phyloP scores from a whole-genome alignment of 2,329 filamentous ascomycete genomes.

The Cladosporium cucumerinum region DNA sequence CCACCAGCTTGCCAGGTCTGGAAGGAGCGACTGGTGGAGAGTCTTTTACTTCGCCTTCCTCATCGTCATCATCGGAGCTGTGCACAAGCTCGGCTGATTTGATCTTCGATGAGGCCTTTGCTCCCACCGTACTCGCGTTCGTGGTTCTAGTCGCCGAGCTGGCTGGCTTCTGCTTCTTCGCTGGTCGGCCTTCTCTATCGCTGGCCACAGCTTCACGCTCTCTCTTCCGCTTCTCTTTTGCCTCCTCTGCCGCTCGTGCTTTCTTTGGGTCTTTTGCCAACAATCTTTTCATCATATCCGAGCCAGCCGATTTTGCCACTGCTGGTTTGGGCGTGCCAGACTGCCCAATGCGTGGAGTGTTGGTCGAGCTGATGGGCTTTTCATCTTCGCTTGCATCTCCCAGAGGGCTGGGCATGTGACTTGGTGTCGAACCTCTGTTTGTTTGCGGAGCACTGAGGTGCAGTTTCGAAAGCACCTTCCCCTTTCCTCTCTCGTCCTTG shows the following conservation, averaged over 20 bases:
- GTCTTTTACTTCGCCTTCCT: slow-evolving; percentile 34
- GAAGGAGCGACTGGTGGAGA: slow-evolving; percentile 16
- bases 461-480: slow-evolving; percentile 58
- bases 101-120: slow-evolving; percentile 42
- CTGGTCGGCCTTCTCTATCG: slow-evolving; percentile 25
- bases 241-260: slow-evolving; percentile 37
- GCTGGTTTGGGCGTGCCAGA: slow-evolving; percentile 28
- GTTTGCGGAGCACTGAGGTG: slow-evolving; percentile 43
- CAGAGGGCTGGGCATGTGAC: slow-evolving; percentile 30
- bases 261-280: slow-evolving; percentile 46
- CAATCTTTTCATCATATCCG: slow-evolving; percentile 41
- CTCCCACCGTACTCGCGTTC: slow-evolving; percentile 17
- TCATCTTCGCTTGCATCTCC: slow-evolving; percentile 18
- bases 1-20: slow-evolving; percentile 21
- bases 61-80: slow-evolving; percentile 47
- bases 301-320: slow-evolving; percentile 23
- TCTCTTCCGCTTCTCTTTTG: slow-evolving; percentile 48
- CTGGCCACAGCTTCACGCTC: slow-evolving; percentile 34
- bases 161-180: slow-evolving; percentile 11
- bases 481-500: slow-evolving; percentile 59
- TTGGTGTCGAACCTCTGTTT: slow-evolving; percentile 27
- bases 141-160: slow-evolving; percentile 24
- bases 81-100: slow-evolving; percentile 55
- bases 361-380: slow-evolving; percentile 17
- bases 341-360: slow-evolving; percentile 28